Conservation (phyloP, 805 yeast genomes). For the Metschnikowia kunwiensis region DNA sequence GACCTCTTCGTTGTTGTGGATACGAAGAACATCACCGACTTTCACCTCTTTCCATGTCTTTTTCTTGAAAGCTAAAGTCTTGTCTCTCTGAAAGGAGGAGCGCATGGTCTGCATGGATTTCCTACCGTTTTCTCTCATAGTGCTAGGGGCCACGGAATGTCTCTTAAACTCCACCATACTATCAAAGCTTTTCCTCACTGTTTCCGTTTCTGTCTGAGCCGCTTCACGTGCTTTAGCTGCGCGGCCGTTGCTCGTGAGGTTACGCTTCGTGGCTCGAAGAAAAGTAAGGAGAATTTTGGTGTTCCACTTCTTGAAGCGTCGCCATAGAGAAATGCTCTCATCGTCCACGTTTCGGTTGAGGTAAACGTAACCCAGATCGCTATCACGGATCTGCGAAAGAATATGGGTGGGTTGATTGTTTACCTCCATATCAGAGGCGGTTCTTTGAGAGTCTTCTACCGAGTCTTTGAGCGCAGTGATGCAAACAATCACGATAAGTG, state of each 20-base stretch:
- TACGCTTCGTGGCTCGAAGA: constrained; percentile 27
- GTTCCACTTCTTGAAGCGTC: constrained; percentile 58
- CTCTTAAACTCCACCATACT: constrained; percentile 18
- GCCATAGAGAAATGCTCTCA: constrained; percentile 65
- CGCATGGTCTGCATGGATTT: constrained; percentile 17
- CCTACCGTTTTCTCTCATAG: constrained; percentile 6
- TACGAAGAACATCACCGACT: constrained; percentile 72
- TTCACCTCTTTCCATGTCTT: constrained; percentile 61
- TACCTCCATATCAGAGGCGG: constrained; percentile 60
- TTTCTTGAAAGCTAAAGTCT: constrained; percentile 25
- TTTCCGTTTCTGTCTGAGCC: constrained; percentile 1
- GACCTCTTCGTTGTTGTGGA: constrained; percentile 71
- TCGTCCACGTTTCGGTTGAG: constrained; percentile 58
- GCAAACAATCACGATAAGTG: constrained; percentile 72
- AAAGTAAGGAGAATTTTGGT: constrained; percentile 28
- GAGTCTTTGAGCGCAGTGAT: constrained; percentile 77
- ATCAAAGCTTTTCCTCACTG: constrained; percentile 33
- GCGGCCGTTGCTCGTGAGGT: constrained; percentile 35
- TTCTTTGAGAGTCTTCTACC: constrained; percentile 70
- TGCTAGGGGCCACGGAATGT: constrained; percentile 6
- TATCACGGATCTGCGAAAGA: constrained; percentile 43
- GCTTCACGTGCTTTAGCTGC: constrained; percentile 26
- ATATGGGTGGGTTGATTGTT: constrained; percentile 73
- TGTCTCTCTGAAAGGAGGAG: constrained; percentile 12
- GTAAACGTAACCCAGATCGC: constrained; percentile 24